A percentile compares a stretch with the other conserved stretches of the same genome.
These are phyloP conservation scores for Clonostachys chloroleuca DNA, from an alignment of 2,329 filamentous ascomycete genomes.

Conservation along the genomic window DNA sequence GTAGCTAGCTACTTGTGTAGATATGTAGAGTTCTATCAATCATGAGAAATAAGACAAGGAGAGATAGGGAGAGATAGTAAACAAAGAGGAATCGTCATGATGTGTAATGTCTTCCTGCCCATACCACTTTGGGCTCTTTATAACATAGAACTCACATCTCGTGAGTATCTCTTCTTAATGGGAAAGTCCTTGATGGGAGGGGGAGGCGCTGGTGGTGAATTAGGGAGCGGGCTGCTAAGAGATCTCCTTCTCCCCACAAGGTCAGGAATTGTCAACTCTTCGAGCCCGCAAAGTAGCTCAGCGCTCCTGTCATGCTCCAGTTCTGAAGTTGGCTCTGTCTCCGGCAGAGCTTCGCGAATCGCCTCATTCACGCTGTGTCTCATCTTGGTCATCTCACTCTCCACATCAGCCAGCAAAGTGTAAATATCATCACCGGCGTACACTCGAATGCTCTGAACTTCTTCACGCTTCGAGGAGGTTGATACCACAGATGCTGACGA, in stretches of 20 bases:
- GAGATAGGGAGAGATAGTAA: not conserved
- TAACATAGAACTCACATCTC: not conserved
- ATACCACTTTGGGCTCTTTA: not conserved
- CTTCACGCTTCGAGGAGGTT: slow-evolving; percentile 24
- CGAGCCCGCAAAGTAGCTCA: slow-evolving; percentile 37
- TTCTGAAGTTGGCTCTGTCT: slow-evolving; percentile 12
- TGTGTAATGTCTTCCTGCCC: not conserved
- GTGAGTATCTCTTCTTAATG: not conserved
- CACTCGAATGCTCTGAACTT: slow-evolving; percentile 62
- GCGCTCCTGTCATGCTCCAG: slow-evolving; percentile 46
- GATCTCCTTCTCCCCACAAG: slow-evolving; percentile 1
- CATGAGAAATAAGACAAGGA: not conserved
- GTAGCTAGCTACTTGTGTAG: no score
- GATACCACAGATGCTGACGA: not conserved
- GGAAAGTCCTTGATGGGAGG: slow-evolving; percentile 21
- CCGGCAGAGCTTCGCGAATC: slow-evolving; percentile 4
- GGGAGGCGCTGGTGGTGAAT: slow-evolving; percentile 24
- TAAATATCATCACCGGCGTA: slow-evolving; percentile 67
- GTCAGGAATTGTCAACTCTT: slow-evolving; percentile 19
- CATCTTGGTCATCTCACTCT: slow-evolving; percentile 37
- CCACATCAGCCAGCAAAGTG: slow-evolving; percentile 62
- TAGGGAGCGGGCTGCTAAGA: not conserved
- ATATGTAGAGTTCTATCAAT: no score
- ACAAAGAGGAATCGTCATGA: not conserved
- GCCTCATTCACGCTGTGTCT: slow-evolving; percentile 8